Conservation (phyloP, 345 rosid species). For the Heritiera fomes region DNA sequence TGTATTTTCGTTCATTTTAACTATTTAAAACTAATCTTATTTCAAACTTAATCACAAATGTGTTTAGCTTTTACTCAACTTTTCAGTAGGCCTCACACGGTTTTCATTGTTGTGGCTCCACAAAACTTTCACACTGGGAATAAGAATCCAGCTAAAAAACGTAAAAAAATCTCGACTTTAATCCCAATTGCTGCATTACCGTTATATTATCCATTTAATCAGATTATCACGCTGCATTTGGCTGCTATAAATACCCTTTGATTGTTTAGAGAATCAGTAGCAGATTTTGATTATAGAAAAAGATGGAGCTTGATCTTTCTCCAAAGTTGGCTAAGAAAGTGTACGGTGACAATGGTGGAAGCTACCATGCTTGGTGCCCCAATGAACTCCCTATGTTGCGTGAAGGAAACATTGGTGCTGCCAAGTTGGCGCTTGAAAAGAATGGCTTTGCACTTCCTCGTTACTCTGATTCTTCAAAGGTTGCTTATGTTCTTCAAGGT, state of each 20-base stretch:
- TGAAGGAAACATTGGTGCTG: constrained; percentile 81
- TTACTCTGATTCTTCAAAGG: constrained; percentile 83
- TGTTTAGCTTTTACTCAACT: too few relatives aligned
- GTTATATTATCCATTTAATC: not conserved
- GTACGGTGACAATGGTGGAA: constrained; percentile 71
- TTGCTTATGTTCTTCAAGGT: constrained; percentile 94
- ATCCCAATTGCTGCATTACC: too few relatives aligned
- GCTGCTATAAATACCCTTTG: not conserved
- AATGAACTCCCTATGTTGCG: constrained; percentile 72
- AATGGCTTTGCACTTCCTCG: constrained; percentile 82
- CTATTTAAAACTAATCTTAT: too few relatives aligned
- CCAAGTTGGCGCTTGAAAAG: constrained; percentile 82
- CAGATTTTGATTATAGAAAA: not conserved
- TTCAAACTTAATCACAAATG: too few relatives aligned
- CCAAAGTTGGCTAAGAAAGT: constrained; percentile 68
- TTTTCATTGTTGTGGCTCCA: too few relatives aligned
- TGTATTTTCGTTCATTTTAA: too few relatives aligned
- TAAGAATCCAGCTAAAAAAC: too few relatives aligned
- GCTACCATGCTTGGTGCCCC: constrained; percentile 79
- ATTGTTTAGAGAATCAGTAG: too few relatives aligned
- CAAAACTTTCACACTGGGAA: too few relatives aligned
- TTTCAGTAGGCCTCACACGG: too few relatives aligned
- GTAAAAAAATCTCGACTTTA: too few relatives aligned
- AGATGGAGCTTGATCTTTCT: constrained; percentile 80
- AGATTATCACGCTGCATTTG: not conserved